Base-by-base conservation (phyloP, 1,284 basidiomycete species). In the Limonomyces culmigenus region DNA sequence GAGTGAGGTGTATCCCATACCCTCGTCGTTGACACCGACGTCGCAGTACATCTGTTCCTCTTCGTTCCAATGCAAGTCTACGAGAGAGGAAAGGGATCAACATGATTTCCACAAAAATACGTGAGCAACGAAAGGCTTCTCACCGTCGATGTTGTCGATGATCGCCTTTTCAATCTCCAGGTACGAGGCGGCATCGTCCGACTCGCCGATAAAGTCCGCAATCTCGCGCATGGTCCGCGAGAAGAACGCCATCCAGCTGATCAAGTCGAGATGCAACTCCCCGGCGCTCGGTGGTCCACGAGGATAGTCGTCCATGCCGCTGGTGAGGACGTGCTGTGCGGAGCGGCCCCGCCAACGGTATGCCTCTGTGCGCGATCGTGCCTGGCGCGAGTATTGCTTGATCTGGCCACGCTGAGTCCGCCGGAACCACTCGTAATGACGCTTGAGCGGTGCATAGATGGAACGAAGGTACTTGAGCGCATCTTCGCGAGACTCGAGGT, bases 381-480 rank as follows among this genome's bases (percentile, higher is more conserved):
- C 81, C 41, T 68, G 67, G 23, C 89, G 71, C 4, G 69, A 73
- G 55, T 89, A 96, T 50, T 88, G 84, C 49, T 85, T 84, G 48
- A 96, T 84, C 52, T 92, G 86, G 6, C 88, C 88, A 6, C 83
- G 73, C 54, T 96, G 91, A 2, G 91, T 93, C 35, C 77, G 74
- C 19, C 88, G 71, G 70, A 95, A 95, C 91, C 91, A 96, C 39
- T 86, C 75, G 50, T 95, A 96, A 54, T 96, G 92, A 14, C 83
- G 69, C 45, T 83, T 84, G 11, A 95, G 65, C 3, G 84, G 78
- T 18, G 62, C 59, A 50, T 96, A 96, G 41, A 95, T 84, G 3
- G 74, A 75, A 33, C 63, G 68, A 33, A 95, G 65, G 58, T 76
- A 92, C 2, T 59, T 50, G 3, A 73, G 58, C 0, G 80, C 79